A percentile compares a stretch with the other conserved stretches of the same genome.
Conservation (phyloP, 2,329 filamentous ascomycete species). For the Celoporthe dispersa region DNA sequence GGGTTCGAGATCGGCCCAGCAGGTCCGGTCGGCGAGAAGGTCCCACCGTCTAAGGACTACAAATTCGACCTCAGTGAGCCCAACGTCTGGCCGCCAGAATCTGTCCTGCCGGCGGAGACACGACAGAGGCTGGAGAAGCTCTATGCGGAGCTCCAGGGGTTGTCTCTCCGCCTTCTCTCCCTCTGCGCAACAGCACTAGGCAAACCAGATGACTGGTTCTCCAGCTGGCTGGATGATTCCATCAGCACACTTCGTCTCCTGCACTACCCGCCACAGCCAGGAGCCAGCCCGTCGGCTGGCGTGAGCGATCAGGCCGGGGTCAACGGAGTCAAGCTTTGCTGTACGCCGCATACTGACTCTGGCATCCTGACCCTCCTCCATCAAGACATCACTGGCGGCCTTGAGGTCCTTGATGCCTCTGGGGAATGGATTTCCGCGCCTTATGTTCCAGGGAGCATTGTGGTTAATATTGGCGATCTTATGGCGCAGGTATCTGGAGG, state of each 20-base stretch:
- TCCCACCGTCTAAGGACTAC: not conserved
- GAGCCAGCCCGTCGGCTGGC: not conserved
- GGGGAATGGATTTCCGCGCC: constrained; percentile 30
- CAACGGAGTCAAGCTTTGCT: constrained; percentile 1
- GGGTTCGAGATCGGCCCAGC: constrained; percentile 49
- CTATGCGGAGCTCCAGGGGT: constrained; percentile 4
- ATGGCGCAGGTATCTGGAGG: constrained; percentile 29
- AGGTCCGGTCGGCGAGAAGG: not conserved
- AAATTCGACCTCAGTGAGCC: not conserved
- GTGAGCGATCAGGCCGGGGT: not conserved
- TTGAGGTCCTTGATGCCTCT: not conserved
- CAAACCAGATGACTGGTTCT: constrained; percentile 4
- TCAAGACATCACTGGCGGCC: constrained; percentile 5
- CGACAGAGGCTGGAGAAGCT: not conserved
- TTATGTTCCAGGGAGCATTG: constrained; percentile 26
- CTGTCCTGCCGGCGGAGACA: not conserved
- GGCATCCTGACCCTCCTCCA: constrained; percentile 14
- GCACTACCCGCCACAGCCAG: constrained; percentile 31
- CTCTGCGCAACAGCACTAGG: constrained; percentile 9
- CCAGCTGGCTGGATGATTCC: constrained; percentile 12
- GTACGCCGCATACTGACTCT: constrained; percentile 11
- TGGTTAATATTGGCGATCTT: constrained; percentile 29
- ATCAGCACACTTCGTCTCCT: constrained; percentile 26
- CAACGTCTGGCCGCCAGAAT: constrained; percentile 6
- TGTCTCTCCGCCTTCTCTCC: not conserved